Evolutionary conservation across 2,329 filamentous ascomycete genomes (phyloP), one percentile per base, ranked within the genome.

Genomic region (Lizonia empirigonia): DNA sequence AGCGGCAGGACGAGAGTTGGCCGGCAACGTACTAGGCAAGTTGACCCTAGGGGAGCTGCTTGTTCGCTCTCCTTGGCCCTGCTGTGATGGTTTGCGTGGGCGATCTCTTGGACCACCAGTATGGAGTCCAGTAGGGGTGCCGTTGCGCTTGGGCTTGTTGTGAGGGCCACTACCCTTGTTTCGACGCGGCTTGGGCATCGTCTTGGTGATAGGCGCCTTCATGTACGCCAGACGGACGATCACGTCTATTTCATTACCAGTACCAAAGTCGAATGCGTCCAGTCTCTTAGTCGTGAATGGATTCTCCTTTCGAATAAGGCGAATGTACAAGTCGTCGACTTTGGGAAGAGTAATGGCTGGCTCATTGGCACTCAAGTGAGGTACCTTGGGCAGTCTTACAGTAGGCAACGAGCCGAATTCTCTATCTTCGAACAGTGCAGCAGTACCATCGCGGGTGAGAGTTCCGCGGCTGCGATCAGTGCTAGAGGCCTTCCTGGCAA

Each of bases 351-450:
- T 48, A 39, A 62, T 63, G 7, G 63, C 50, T 15, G 66, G 63
- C 38, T 70, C 65, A 34, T 68, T 67, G 7, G 69, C 69, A 24
- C 67, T 67, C 18, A 71, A 58, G 46, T 73, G 69, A 20, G 69
- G 56, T 4, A 63, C 58, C 48, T 71, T 70, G 18, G 70, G 55
- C 9, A 69, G 27, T 44, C 59, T 69, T 16, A 74, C 68, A 5
- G 64, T 72, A 18, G 77, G 77, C 46, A 74, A 62, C 5, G 77
- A 79, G 26, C 77, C 77, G 44, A 79, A 79, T 55, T 77, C 76
- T 24, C 75, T 69, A 51, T 79, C 77, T 50, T 75, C 73, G 38
- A 79, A 76, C 18, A 78, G 68, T 18, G 62, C 65, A 32, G 77
- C 76, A 22, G 75, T 71, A 18, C 67, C 70, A 16, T 70, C 69